Percentiles rank a stretch among this genome's conserved stretches.
phyloP scores from a whole-genome alignment of 768 basidiomycete species.

The Leucosporidium scottii region DNA sequence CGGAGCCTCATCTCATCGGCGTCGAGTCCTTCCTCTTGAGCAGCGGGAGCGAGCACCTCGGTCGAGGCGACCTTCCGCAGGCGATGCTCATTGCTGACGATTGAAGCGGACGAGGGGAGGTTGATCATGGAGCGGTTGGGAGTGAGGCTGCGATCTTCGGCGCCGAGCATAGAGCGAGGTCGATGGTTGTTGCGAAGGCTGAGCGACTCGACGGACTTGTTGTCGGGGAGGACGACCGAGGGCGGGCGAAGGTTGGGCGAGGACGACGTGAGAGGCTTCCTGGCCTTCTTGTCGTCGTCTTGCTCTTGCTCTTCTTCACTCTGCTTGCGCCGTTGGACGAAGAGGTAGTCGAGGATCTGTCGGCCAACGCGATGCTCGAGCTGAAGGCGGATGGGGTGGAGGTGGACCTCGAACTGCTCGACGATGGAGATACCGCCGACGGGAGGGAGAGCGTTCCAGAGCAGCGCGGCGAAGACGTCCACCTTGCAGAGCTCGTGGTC shows the following conservation, averaged over 20 bases:
- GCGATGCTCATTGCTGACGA: conserved; percentile 8
- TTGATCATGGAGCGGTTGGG: not conserved
- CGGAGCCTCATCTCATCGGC: conserved; percentile 50
- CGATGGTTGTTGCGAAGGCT: not conserved
- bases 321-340: conserved; percentile 41
- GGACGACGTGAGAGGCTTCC: not conserved
- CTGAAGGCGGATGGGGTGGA: conserved; percentile 81
- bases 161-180: conserved; percentile 2
- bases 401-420: conserved; percentile 66
- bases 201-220: conserved; percentile 34
- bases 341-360: conserved; percentile 80
- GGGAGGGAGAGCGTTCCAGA: conserved; percentile 77
- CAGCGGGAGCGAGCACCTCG: conserved; percentile 9
- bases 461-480: conserved; percentile 64
- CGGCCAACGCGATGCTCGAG: conserved; percentile 75
- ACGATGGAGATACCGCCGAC: conserved; percentile 90
- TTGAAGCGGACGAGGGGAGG: conserved; percentile 11
- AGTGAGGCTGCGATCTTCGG: not conserved
- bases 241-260: conserved; percentile 31
- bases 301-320: not conserved
- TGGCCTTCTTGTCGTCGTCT: not conserved
- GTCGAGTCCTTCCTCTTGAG: conserved; percentile 36
- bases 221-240: conserved; percentile 44
- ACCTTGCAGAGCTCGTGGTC: conserved; percentile 60
- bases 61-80: conserved; percentile 18